Base-by-base conservation (phyloP, 1,284 basidiomycete species). In the Polyporus tsugae region DNA sequence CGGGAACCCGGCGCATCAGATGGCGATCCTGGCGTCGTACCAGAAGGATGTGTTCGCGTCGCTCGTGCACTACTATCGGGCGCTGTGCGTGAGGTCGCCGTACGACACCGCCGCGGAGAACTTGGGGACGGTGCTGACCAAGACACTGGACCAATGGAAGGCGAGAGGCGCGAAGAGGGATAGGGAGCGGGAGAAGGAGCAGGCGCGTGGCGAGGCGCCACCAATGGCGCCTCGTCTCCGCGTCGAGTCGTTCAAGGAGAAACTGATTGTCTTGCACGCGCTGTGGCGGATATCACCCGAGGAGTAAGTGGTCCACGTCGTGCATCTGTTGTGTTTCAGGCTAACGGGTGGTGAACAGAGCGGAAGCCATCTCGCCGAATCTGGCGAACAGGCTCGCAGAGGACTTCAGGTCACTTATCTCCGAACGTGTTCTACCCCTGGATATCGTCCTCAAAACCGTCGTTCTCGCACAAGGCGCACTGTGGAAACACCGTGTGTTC, bases 1-100 rank as follows among this genome's bases (percentile, higher is more conserved):
- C 65, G 95, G 95, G 11, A 96, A 97, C 75, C 90, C 97, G 1
- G 97, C 93, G 52, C 97, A 99, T 78, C 97, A 99, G 80, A 89
- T 99, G 36, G 97, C 97, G 0, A 96, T 99, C 60, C 87, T 99
- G 36, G 89, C 95, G 1, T 91, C 91, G 29, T 97, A 97, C 79
- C 85, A 92, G 74, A 86, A 87, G 71, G 95, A 98, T 79, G 85
- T 87, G n/a, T 95, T 98, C 74, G 83, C 84, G 36, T 91, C 94
- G 38, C 83, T 95, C 17, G 89, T 95, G 72, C 91, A 97, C 78
- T 97, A 98, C 80, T 97, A 97, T 77, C 91, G 96, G 46, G 95
- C 97, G 0, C 83, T 99, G 6, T 97, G 95, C 75, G 94, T 96
- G 59, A 87, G 87, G 38, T 87, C 90, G 66, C 94, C 96, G 0